phyloP scores from a whole-genome alignment of 2,329 filamentous ascomycete species.

The Lasiodiplodia gonubiensis region DNA sequence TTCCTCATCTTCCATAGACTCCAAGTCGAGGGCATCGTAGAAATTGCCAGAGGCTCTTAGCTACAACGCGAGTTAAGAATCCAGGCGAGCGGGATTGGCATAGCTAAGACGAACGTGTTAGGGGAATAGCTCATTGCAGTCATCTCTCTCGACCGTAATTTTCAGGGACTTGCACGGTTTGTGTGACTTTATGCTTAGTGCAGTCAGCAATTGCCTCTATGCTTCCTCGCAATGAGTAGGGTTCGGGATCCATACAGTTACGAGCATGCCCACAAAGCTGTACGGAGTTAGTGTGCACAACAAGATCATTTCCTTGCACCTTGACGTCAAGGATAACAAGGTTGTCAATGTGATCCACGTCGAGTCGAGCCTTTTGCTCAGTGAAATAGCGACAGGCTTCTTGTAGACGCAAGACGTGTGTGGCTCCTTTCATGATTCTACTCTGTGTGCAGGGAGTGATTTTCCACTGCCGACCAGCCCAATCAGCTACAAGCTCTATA shows the following conservation, averaged over 20 bases:
- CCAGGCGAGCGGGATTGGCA: not conserved
- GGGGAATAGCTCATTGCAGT: slow-evolving; percentile 60
- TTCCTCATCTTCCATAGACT: slow-evolving; percentile 35
- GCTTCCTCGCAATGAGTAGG: no score
- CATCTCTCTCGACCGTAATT: slow-evolving; percentile 74
- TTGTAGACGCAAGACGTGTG: slow-evolving; percentile 60
- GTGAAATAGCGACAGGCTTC: slow-evolving; percentile 53
- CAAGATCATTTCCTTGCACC: slow-evolving; percentile 63
- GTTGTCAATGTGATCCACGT: slow-evolving; percentile 84
- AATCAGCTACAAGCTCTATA: slow-evolving; percentile 67
- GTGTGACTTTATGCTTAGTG: slow-evolving; percentile 72
- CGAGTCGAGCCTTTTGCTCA: slow-evolving; percentile 68
- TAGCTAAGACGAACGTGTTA: not conserved
- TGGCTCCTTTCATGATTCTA: slow-evolving; percentile 69
- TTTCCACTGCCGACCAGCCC: slow-evolving; percentile 73
- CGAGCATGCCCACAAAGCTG: slow-evolving; percentile 76
- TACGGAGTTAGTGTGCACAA: slow-evolving; percentile 78
- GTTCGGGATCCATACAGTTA: slow-evolving; percentile 38
- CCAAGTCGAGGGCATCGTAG: slow-evolving; percentile 40
- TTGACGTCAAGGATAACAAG: slow-evolving; percentile 70
- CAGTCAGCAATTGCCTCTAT: not conserved
- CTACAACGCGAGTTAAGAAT: not conserved
- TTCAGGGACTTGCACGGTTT: slow-evolving; percentile 72
- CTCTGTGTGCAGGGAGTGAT: slow-evolving; percentile 67
- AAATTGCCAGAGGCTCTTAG: slow-evolving; percentile 34